Evolutionary conservation across 2,329 filamentous ascomycete genomes (phyloP).

Genomic region (Colletotrichum cereale): DNA sequence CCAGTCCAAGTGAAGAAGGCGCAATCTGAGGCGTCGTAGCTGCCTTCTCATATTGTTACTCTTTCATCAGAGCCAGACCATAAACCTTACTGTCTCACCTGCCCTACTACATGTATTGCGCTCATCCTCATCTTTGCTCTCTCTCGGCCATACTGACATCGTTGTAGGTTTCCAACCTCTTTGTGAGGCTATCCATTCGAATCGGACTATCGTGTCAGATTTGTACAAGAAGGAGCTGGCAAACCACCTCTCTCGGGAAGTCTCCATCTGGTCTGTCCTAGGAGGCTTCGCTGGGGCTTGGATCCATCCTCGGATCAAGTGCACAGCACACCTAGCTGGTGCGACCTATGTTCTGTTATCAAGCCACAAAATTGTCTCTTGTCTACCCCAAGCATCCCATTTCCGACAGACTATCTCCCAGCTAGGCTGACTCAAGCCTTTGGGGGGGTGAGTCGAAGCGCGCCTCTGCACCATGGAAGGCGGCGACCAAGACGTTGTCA

Average conservation of each 20-base stretch:
- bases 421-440: constrained; percentile 5
- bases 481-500: constrained; percentile 45
- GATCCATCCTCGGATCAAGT: not conserved
- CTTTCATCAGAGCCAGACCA: constrained; percentile 4
- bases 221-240: not conserved
- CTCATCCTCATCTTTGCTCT: not conserved
- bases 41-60: not conserved
- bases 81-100: not conserved
- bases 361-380: not conserved
- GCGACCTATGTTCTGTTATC: not conserved
- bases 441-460: constrained; percentile 14
- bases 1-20: not conserved
- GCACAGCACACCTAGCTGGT: not conserved
- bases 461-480: constrained; percentile 27
- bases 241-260: not conserved
- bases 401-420: not conserved
- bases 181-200: not conserved
- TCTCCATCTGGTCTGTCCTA: not conserved
- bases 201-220: not conserved
- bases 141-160: not conserved
- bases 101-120: not conserved
- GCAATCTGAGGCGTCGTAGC: not conserved
- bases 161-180: not conserved
- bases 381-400: not conserved
- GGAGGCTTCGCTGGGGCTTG: not conserved